Conservation (phyloP, 495 filamentous ascomycete genomes). For the Tuber aestivum region DNA sequence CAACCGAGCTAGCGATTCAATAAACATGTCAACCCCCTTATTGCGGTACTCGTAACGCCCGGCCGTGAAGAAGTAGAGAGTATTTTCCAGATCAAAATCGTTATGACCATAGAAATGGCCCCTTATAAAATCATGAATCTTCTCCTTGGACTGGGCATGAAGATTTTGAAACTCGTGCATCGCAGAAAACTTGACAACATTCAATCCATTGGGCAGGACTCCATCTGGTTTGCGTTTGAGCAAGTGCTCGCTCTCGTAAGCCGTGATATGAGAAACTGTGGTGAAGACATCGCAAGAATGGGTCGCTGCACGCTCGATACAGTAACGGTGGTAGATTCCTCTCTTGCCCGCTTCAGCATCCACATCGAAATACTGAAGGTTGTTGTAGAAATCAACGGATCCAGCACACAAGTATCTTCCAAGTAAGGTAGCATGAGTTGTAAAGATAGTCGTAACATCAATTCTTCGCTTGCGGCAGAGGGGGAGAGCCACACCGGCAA, state of each 20-base stretch:
- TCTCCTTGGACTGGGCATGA: conserved; percentile 90
- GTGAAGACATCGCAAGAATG: conserved; percentile 95
- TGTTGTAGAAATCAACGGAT: conserved; percentile 98
- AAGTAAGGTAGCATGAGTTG: conserved; percentile 90
- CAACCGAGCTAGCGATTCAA: conserved; percentile 86
- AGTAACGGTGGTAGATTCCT: conserved; percentile 97
- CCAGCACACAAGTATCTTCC: conserved; percentile 95
- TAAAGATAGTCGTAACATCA: conserved; percentile 97
- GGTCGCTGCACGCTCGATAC: conserved; percentile 88
- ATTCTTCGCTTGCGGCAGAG: conserved; percentile 87
- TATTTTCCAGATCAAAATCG: conserved; percentile 92
- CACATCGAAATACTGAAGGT: conserved; percentile 93
- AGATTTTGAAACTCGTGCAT: conserved; percentile 99
- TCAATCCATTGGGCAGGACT: conserved; percentile 91
- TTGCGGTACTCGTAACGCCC: conserved; percentile 97
- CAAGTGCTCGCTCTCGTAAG: conserved; percentile 94
- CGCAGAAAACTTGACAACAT: conserved; percentile 97
- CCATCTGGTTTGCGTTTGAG: conserved; percentile 97
- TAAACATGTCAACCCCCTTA: conserved; percentile 99
- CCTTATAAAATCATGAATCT: conserved; percentile 96
- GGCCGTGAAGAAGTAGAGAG: conserved; percentile 95
- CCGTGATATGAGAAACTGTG: conserved; percentile 96
- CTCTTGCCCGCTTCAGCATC: conserved; percentile 96
- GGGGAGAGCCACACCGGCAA: conserved; percentile 91
- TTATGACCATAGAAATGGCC: conserved; percentile 99